Evolutionary conservation across 225 moss, liverwort and hornwort genomes (phyloP).

Genomic region (Bryum argenteum): DNA sequence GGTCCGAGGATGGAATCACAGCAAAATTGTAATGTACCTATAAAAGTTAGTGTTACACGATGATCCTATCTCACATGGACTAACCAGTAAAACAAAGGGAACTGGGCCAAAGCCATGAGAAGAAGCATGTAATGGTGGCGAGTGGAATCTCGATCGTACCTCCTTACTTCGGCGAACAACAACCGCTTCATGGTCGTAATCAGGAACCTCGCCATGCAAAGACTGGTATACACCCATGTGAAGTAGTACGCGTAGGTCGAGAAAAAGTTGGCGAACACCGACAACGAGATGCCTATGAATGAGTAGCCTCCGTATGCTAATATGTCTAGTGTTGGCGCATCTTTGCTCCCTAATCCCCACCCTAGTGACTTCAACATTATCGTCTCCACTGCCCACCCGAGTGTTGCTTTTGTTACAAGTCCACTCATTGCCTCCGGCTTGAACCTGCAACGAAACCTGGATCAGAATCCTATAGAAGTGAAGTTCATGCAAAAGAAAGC

Average conservation of each 20-base stretch:
- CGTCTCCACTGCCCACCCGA: constrained; percentile 75
- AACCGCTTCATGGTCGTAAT: constrained; percentile 91
- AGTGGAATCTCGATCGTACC: constrained; percentile 82
- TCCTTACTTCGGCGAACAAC: constrained; percentile 84
- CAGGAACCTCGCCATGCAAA: constrained; percentile 87
- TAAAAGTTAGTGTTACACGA: not conserved
- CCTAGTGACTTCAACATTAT: constrained; percentile 67
- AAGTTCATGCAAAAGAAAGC: not conserved
- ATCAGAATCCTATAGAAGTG: not conserved
- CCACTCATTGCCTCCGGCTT: constrained; percentile 83
- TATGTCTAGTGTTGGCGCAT: constrained; percentile 74
- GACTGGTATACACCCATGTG: constrained; percentile 65
- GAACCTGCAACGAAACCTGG: constrained; percentile 53
- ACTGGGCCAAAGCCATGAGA: constrained; percentile 75
- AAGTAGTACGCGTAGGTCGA: constrained; percentile 71
- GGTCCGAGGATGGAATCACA: not conserved
- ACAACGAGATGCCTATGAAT: constrained; percentile 72
- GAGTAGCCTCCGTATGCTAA: constrained; percentile 85
- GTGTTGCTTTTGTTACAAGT: constrained; percentile 70
- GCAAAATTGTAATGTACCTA: constrained; percentile 12
- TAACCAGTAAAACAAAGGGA: constrained; percentile 86
- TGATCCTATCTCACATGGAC: constrained; percentile 46
- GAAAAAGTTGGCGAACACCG: constrained; percentile 62
- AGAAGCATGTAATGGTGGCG: constrained; percentile 83
- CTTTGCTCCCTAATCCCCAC: constrained; percentile 73